Conservation (phyloP, 208 protist species). For the Leishmania gerbilli region DNA sequence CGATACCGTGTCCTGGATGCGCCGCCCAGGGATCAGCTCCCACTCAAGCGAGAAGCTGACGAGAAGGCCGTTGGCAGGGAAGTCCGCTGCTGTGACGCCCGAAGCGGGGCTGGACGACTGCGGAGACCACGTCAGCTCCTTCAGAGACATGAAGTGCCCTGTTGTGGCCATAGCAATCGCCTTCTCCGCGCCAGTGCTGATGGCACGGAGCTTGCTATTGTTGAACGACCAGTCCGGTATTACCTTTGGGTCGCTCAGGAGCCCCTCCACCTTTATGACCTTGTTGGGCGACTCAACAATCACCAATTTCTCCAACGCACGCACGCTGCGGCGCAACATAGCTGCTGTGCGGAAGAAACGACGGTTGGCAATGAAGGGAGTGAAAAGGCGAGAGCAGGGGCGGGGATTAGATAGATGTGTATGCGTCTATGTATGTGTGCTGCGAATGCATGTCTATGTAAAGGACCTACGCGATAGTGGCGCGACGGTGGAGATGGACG, state of each 20-base stretch:
- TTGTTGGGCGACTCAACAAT: constrained; percentile 94
- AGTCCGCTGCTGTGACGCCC: constrained; percentile 25
- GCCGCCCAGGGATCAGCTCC: constrained; percentile 72
- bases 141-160: constrained; percentile 88
- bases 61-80: constrained; percentile 64
- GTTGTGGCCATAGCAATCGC: constrained; percentile 86
- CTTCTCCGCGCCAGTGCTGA: constrained; percentile 66
- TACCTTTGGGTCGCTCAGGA: constrained; percentile 80
- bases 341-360: background rate
- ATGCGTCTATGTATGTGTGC: background rate
- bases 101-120: constrained; percentile 17
- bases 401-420: background rate
- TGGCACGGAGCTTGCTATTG: constrained; percentile 37
- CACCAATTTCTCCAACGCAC: constrained; percentile 77
- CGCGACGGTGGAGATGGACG: background rate
- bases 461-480: background rate
- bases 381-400: background rate
- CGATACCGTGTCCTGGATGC: constrained; percentile 81
- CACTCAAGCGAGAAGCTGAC: constrained; percentile 74
- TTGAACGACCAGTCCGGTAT: constrained; percentile 87
- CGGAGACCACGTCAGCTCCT: constrained; percentile 73
- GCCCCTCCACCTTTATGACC: constrained; percentile 86
- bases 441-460: constrained; percentile 1
- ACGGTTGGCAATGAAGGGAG: background rate
- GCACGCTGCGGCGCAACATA: constrained; percentile 61